phyloP scores from a whole-genome alignment of 2,329 filamentous ascomycete species.

The Rhexocercosporidium sp. region DNA sequence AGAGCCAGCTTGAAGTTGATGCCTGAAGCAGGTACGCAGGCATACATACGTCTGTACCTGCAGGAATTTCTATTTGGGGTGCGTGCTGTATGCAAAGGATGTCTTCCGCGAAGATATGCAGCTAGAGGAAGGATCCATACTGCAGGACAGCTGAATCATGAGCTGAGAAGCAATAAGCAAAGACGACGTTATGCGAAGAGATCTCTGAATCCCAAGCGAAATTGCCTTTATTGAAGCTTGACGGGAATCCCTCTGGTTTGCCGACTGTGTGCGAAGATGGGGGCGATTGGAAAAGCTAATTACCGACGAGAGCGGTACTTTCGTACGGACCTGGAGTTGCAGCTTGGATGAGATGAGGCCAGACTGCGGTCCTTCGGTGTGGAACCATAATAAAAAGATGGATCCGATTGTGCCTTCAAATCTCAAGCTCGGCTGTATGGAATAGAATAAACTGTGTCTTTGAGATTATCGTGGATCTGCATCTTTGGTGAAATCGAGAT shows the following conservation, averaged over 20 bases:
- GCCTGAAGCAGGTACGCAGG: conserved; percentile 6
- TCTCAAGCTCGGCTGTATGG: too few relatives aligned
- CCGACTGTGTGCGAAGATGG: too few relatives aligned
- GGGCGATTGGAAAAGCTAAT: background rate
- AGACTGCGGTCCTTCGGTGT: background rate
- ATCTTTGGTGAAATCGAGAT: too few relatives aligned
- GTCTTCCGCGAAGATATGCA: background rate
- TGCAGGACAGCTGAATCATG: conserved; percentile 6
- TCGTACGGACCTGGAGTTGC: background rate
- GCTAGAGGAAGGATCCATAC: background rate
- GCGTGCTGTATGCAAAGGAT: background rate
- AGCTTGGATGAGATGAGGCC: background rate
- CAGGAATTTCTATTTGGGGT: background rate
- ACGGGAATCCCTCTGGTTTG: background rate
- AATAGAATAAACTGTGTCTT: too few relatives aligned
- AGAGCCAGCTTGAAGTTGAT: background rate
- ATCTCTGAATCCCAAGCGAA: background rate
- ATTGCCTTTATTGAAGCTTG: background rate
- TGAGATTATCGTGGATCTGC: conserved; percentile 6
- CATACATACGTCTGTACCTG: background rate
- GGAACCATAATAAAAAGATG: background rate
- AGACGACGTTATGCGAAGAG: background rate
- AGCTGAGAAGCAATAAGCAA: background rate
- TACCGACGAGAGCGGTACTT: background rate
- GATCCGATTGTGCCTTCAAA: background rate